Evolutionary conservation across 176 grass and related monocot genomes (phyloP).

Genomic region (Rhynchospora breviuscula): DNA sequence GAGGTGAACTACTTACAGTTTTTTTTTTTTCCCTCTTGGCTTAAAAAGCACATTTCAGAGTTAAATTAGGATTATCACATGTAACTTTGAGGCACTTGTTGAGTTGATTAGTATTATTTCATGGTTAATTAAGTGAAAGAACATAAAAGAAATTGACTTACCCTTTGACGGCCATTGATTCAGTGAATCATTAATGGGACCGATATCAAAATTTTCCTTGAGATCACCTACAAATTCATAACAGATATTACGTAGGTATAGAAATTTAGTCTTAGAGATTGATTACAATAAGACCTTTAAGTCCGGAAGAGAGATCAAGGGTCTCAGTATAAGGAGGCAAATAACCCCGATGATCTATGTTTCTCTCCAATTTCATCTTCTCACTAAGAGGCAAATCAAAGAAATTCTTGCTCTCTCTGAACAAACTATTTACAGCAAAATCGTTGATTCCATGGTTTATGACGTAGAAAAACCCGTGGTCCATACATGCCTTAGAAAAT

Average conservation of each 20-base stretch:
- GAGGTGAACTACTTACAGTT: neutral
- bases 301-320: slow-evolving; percentile 44
- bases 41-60: neutral
- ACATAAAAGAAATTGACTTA: neutral
- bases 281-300: slow-evolving; percentile 25
- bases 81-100: too few relatives aligned
- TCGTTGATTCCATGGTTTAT: slow-evolving; percentile 51
- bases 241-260: neutral
- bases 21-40: neutral
- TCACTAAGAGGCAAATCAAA: slow-evolving; percentile 46
- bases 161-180: slow-evolving; percentile 64
- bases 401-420: slow-evolving; percentile 52
- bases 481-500: slow-evolving; percentile 59
- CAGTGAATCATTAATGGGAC: slow-evolving; percentile 6
- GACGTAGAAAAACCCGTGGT: slow-evolving; percentile 77
- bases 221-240: slow-evolving; percentile 38
- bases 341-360: slow-evolving; percentile 47
- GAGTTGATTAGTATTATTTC: neutral
- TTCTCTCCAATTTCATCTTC: slow-evolving; percentile 48
- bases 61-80: neutral
- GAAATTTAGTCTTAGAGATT: neutral
- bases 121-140: too few relatives aligned
- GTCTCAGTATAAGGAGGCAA: slow-evolving; percentile 56
- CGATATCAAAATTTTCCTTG: slow-evolving; percentile 70
- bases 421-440: slow-evolving; percentile 22